Conservation (phyloP, 139 green algal genomes). For the Tetradesmus obliquus region DNA sequence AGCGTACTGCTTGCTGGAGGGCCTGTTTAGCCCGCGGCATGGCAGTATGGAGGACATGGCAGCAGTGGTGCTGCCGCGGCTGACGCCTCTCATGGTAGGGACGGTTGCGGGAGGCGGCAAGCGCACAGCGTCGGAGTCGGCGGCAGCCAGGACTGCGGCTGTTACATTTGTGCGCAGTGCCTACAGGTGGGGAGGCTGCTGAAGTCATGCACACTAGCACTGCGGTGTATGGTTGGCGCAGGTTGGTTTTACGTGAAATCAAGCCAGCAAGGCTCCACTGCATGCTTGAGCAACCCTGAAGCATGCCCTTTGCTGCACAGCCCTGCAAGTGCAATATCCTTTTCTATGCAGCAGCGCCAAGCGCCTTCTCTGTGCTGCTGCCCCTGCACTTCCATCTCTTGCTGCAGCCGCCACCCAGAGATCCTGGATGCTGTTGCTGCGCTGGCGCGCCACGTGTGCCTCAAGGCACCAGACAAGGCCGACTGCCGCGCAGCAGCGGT, state of each 20-base stretch:
- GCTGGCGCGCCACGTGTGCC: constrained; percentile 65
- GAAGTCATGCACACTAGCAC: neutral
- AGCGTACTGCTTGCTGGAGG: constrained; percentile 52
- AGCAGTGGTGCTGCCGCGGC: constrained; percentile 57
- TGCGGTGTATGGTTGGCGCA: neutral
- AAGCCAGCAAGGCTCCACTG: too few species aligned
- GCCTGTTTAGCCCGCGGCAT: constrained; percentile 60
- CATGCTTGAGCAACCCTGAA: too few species aligned
- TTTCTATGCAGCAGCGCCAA: neutral
- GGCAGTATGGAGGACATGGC: constrained; percentile 49
- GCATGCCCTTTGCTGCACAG: too few species aligned
- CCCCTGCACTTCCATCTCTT: neutral
- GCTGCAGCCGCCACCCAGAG: constrained; percentile 33
- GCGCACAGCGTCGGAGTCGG: constrained; percentile 9
- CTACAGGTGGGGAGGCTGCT: constrained; percentile 52
- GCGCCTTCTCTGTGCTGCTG: neutral
- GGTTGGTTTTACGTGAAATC: too few species aligned
- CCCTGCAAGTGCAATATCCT: too few species aligned
- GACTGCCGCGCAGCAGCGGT: constrained; percentile 62
- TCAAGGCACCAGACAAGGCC: constrained; percentile 71
- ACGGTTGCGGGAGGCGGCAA: constrained; percentile 4
- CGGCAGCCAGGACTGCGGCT: constrained; percentile 38
- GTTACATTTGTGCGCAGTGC: constrained; percentile 52
- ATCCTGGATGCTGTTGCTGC: constrained; percentile 58
- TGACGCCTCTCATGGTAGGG: constrained; percentile 60